Evolutionary conservation across 306 rosid species (phyloP), one percentile per base, ranked within the genome.

Genomic region (Sphenostylis stenocarpa): DNA sequence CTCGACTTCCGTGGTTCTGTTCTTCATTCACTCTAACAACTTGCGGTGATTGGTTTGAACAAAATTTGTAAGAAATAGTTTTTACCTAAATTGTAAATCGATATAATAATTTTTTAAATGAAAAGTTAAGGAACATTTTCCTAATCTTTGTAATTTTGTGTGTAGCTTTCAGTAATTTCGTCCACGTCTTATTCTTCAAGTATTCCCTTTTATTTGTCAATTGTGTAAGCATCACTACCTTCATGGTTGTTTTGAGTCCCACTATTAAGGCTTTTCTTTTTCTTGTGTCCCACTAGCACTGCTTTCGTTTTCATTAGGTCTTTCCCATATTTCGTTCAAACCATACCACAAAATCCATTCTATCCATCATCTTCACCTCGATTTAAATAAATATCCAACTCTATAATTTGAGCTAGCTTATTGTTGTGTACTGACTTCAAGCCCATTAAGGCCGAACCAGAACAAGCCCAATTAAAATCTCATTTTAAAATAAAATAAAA

Each of bases 281-380:
- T 75, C 70, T 6, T 17, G 4, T 47, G 48, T 29, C 63, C 72
- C 63, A 63, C 39, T 14, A 15, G 45, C 49, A 47, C 34, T 7
- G 10, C 72, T 64, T 76, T 76, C 72, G 5, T 65, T 65, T 76
- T 51, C 73, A 51, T 38, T 63, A 49, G 21, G 43, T 36, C 64
- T 34, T n/a, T 47, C 28, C 15, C 52, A 8, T 36, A 49, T 33
- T 64, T 64, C 55, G 9, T 49, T 51, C 2, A 34, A 63, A 75
- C 64, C 8, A 75, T 13, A 15, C 63, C 72, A 7, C 43, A 52
- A 72, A 19, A 29, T 14, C 19, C 36, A 1, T 48, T 47, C 49
- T 13, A 13, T 14, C 11, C 44, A 45, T 74, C 10, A 29, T 44
- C 26, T 33, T 60, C 34, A 19, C 24, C 20, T 75, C 48, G 7